phyloP scores from a whole-genome alignment of 2,329 filamentous ascomycete species.

The Penicillium sp. region DNA sequence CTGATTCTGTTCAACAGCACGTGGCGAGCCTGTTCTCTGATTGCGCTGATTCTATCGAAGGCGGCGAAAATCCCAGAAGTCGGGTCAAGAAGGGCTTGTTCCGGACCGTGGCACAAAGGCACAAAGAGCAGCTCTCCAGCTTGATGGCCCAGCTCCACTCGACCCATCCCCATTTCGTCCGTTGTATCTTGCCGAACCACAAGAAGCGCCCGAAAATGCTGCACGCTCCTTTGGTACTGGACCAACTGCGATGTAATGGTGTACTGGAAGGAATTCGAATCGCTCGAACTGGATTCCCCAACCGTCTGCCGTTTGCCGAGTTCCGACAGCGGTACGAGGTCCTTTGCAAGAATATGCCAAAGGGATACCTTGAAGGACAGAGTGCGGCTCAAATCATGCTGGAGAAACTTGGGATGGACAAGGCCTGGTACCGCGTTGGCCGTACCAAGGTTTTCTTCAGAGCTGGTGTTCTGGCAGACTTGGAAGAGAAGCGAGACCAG shows the following conservation, averaged over 20 bases:
- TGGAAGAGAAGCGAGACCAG: conserved; percentile 91
- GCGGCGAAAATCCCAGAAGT: conserved; percentile 59
- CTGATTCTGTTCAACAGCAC: conserved; percentile 75
- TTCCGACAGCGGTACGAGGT: conserved; percentile 96
- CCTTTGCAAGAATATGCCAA: conserved; percentile 80
- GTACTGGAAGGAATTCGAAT: conserved; percentile 98
- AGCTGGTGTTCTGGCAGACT: conserved; percentile 87
- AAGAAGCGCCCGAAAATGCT: conserved; percentile 95
- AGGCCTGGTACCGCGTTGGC: conserved; percentile 82
- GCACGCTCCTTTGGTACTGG: conserved; percentile 83
- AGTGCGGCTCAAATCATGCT: conserved; percentile 79
- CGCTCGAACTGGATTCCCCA: conserved; percentile 93
- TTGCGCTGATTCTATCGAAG: conserved; percentile 77
- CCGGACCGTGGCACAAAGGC: conserved; percentile 89
- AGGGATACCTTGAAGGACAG: conserved; percentile 86
- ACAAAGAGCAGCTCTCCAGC: conserved; percentile 97
- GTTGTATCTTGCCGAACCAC: conserved; percentile 96
- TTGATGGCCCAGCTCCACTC: conserved; percentile 92
- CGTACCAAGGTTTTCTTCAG: conserved; percentile 98
- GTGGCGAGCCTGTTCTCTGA: conserved; percentile 81
- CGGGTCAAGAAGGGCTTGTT: conserved; percentile 96
- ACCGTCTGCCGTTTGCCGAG: conserved; percentile 83
- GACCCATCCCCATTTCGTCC: conserved; percentile 96
- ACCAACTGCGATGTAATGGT: conserved; percentile 97
- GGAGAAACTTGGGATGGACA: conserved; percentile 80